Evolutionary conservation across 768 basidiomycete species (phyloP).

Genomic region (Lactarius psammicola): DNA sequence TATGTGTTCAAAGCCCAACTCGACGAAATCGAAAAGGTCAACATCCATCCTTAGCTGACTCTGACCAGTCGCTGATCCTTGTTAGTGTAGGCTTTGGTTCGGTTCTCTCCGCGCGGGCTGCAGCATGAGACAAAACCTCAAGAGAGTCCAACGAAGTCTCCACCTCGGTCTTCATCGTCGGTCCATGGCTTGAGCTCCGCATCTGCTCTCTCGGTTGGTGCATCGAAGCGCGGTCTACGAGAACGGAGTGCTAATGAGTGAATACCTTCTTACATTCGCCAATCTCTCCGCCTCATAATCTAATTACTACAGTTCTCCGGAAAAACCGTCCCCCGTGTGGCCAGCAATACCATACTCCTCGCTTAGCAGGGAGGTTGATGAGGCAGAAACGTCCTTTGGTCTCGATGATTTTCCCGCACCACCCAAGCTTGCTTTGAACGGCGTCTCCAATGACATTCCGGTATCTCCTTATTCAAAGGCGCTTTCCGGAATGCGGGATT

Average conservation of each 20-base stretch:
- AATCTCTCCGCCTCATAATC: background rate
- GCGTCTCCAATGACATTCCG: slow-evolving; percentile 61
- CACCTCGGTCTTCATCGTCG: slow-evolving; percentile 14
- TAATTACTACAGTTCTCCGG: slow-evolving; percentile 6
- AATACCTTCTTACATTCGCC: slow-evolving; percentile 7
- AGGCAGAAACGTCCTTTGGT: slow-evolving; percentile 1
- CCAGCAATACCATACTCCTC: slow-evolving; percentile 48
- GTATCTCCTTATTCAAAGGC: slow-evolving; percentile 38
- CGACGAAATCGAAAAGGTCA: slow-evolving; percentile 75
- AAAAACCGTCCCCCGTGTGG: slow-evolving; percentile 33
- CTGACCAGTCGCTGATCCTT: slow-evolving; percentile 4
- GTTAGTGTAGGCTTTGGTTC: slow-evolving; percentile 53
- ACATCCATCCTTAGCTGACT: slow-evolving; percentile 27
- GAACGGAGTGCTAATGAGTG: slow-evolving; percentile 18
- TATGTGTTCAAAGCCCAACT: slow-evolving; percentile 69
- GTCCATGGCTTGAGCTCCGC: slow-evolving; percentile 20
- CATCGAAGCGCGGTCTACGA: background rate
- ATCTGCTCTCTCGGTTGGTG: slow-evolving; percentile 1
- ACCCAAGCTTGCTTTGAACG: slow-evolving; percentile 66
- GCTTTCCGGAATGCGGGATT: slow-evolving; percentile 42
- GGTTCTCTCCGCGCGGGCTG: slow-evolving; percentile 57
- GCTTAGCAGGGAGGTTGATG: slow-evolving; percentile 29
- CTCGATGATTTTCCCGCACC: slow-evolving; percentile 47
- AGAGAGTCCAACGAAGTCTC: slow-evolving; percentile 18
- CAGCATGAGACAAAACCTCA: slow-evolving; percentile 21